These are phyloP conservation scores for Inonotus hispidus DNA, from an alignment of 1,284 basidiomycete genomes.

Conservation along the genomic window DNA sequence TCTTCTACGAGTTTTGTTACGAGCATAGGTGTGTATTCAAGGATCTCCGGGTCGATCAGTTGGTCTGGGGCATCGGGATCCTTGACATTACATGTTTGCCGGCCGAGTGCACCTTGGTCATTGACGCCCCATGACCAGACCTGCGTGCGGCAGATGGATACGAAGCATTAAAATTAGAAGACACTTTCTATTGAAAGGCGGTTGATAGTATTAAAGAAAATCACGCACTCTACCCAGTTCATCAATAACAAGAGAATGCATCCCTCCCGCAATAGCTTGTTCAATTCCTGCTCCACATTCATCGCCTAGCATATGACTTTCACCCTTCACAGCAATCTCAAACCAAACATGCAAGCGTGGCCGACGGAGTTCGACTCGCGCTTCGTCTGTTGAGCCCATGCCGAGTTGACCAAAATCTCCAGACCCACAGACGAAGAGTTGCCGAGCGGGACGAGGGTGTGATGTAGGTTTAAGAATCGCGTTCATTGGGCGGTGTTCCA, in stretches of 20 bases:
- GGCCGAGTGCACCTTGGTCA: constrained; percentile 52
- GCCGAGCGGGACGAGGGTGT: constrained; percentile 24
- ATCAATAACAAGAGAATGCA: constrained; percentile 47
- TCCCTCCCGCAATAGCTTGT: constrained; percentile 39
- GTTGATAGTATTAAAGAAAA: background rate
- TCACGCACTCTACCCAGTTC: constrained; percentile 39
- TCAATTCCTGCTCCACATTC: constrained; percentile 36
- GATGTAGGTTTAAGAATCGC: constrained; percentile 17
- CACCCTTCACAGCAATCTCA: constrained; percentile 28
- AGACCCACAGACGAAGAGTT: constrained; percentile 39
- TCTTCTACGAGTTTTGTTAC: constrained; percentile 38
- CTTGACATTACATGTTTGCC: constrained; percentile 36
- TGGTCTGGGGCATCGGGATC: constrained; percentile 31
- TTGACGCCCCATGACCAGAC: constrained; percentile 52
- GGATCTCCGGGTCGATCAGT: constrained; percentile 39
- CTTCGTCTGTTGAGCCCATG: constrained; percentile 34
- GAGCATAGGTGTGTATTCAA: constrained; percentile 45
- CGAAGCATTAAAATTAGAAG: background rate
- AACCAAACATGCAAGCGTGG: constrained; percentile 39
- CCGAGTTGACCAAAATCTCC: constrained; percentile 47
- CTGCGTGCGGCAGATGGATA: constrained; percentile 27
- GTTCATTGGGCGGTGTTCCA: constrained; percentile 18
- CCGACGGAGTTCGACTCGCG: constrained; percentile 37
- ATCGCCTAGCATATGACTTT: constrained; percentile 30
- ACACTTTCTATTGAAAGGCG: background rate